phyloP scores from a whole-genome alignment of 768 basidiomycete genomes.

The Heimioporus sp. region DNA sequence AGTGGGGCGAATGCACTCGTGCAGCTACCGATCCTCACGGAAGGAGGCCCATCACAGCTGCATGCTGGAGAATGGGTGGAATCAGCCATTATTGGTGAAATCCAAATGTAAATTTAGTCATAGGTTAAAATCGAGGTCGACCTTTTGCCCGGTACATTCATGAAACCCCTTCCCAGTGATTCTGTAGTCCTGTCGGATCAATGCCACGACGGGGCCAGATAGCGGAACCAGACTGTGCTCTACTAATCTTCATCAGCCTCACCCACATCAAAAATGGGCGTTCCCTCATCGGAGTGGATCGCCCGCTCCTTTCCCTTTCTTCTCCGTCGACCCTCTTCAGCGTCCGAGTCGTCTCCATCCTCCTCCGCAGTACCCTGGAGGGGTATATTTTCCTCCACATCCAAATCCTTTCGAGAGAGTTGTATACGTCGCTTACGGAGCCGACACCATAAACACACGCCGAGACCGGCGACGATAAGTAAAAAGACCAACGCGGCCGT shows the following conservation, averaged over 20 bases:
- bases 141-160: neutral
- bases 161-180: neutral
- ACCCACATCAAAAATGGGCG: conserved; percentile 57
- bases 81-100: conserved; percentile 70
- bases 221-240: conserved; percentile 1
- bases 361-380: conserved; percentile 41
- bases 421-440: conserved; percentile 26
- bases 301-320: conserved; percentile 52
- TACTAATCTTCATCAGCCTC: conserved; percentile 44
- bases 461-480: conserved; percentile 65
- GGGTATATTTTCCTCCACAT: conserved; percentile 69
- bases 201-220: neutral
- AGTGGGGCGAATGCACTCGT: conserved; percentile 80
- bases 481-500: conserved; percentile 84
- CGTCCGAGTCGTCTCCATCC: conserved; percentile 45
- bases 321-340: conserved; percentile 32
- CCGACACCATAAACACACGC: conserved; percentile 79
- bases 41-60: conserved; percentile 36
- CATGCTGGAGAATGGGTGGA: conserved; percentile 54
- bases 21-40: conserved; percentile 51
- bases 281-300: conserved; percentile 26
- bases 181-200: neutral
- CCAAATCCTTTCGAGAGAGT: conserved; percentile 8
- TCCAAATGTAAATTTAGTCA: conserved; percentile 32
- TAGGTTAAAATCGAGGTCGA: neutral